Evolutionary conservation across 768 basidiomycete genomes (phyloP).

Genomic region (Fomitopsis serialis): DNA sequence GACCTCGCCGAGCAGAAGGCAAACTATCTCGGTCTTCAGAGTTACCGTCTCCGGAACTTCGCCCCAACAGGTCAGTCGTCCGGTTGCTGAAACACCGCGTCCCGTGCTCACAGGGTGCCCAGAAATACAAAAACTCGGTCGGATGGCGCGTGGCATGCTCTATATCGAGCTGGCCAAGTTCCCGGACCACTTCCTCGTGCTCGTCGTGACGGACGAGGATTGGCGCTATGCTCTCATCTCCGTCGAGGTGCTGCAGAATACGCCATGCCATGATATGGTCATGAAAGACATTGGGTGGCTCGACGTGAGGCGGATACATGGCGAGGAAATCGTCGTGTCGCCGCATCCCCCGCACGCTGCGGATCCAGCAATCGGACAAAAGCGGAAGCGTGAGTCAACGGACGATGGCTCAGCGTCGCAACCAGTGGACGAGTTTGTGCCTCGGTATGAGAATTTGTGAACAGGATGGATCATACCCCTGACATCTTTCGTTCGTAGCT

Average conservation of each 20-base stretch:
- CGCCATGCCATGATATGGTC: slow-evolving; percentile 53
- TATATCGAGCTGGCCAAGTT: slow-evolving; percentile 78
- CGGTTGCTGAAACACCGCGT: too few relatives aligned
- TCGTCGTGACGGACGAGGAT: slow-evolving; percentile 73
- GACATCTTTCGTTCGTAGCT: slow-evolving; percentile 25
- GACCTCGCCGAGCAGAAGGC: slow-evolving; percentile 83
- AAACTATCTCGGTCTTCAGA: slow-evolving; percentile 77
- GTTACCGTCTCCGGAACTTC: slow-evolving; percentile 66
- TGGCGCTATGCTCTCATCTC: slow-evolving; percentile 82
- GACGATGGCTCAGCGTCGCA: slow-evolving; percentile 4
- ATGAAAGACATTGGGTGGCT: slow-evolving; percentile 81
- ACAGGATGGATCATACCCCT: neutral
- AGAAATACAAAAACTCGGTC: slow-evolving; percentile 74
- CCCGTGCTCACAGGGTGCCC: neutral
- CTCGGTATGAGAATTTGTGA: slow-evolving; percentile 10
- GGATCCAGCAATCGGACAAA: slow-evolving; percentile 19
- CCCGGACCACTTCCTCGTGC: slow-evolving; percentile 77
- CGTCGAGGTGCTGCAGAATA: slow-evolving; percentile 47
- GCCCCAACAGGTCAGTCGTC: slow-evolving; percentile 47
- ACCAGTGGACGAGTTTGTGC: slow-evolving; percentile 18
- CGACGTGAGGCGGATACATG: slow-evolving; percentile 59
- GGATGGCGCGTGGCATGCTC: slow-evolving; percentile 51
- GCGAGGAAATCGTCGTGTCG: slow-evolving; percentile 14
- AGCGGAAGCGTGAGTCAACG: slow-evolving; percentile 23
- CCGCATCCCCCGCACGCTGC: neutral